These are phyloP conservation scores for Crinitomyces ghanaensis DNA, from an alignment of 805 yeast species.

Conservation along the genomic window DNA sequence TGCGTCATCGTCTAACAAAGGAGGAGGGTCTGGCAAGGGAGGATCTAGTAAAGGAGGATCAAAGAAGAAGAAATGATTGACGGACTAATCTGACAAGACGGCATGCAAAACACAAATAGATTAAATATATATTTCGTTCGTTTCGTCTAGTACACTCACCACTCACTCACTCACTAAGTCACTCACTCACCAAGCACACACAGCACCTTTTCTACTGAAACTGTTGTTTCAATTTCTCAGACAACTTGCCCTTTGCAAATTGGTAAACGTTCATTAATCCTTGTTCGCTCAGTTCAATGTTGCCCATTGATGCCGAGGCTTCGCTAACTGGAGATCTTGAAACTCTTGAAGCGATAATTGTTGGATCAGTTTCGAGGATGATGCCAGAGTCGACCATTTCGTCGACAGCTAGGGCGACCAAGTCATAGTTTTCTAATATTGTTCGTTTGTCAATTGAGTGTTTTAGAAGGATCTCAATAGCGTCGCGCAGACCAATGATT, in stretches of 20 bases:
- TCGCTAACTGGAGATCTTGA: conserved; percentile 78
- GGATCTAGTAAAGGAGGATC: too few species aligned
- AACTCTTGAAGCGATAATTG: conserved; percentile 78
- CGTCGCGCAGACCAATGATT: conserved; percentile 66
- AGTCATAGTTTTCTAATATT: conserved; percentile 71
- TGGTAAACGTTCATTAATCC: conserved; percentile 70
- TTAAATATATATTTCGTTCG: too few species aligned
- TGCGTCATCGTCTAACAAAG: conserved; percentile 11
- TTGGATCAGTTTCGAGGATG: conserved; percentile 79
- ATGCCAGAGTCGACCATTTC: conserved; percentile 92
- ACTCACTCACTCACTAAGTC: too few species aligned
- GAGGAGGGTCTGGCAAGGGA: conserved; percentile 1
- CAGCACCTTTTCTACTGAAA: conserved; percentile 12
- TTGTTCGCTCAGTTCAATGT: conserved; percentile 31
- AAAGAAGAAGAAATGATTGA: too few species aligned
- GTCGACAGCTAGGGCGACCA: conserved; percentile 76
- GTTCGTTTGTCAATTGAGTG: conserved; percentile 65
- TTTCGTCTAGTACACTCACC: too few species aligned
- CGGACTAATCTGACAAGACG: too few species aligned
- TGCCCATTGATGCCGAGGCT: conserved; percentile 28
- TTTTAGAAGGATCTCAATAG: conserved; percentile 64
- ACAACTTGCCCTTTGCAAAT: conserved; percentile 67
- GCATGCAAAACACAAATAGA: too few species aligned
- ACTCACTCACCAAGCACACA: too few species aligned
- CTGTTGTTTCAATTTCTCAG: conserved; percentile 39